Conservation (phyloP, 257 asterid genomes). For the Plectranthus barbatus region DNA sequence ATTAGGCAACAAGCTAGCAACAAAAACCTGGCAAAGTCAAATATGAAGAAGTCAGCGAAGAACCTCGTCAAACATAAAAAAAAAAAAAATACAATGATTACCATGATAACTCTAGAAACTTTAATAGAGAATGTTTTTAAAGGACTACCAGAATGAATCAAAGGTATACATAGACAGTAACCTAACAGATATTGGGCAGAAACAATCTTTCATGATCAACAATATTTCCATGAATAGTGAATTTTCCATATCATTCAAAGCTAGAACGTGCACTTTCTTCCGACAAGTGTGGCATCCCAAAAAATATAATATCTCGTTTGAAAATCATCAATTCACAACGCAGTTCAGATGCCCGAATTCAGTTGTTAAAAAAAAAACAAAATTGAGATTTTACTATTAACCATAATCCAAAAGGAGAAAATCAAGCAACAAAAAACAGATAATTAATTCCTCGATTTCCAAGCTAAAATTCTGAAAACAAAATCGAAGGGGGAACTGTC, state of each 20-base stretch:
- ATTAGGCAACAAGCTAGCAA: slow-evolving; percentile 13
- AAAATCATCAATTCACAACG: not conserved
- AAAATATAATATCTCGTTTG: not conserved
- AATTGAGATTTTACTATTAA: not conserved
- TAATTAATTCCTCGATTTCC: not conserved
- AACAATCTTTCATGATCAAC: not conserved
- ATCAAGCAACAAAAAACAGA: not conserved
- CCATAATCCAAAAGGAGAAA: not conserved
- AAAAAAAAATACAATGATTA: not conserved
- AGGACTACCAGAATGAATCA: not conserved
- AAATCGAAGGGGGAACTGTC: slow-evolving; percentile 9
- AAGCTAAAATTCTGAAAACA: not conserved
- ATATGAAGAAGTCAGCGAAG: slow-evolving; percentile 4
- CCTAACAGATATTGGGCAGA: not conserved
- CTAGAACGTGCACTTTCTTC: not conserved
- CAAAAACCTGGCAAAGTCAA: slow-evolving; percentile 21
- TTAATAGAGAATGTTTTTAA: not conserved
- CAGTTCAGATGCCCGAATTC: not conserved
- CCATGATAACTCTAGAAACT: not conserved
- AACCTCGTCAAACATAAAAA: slow-evolving; percentile 8
- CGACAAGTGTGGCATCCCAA: not conserved
- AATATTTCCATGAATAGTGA: not conserved
- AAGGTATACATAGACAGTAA: not conserved
- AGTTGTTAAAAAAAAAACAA: not conserved
- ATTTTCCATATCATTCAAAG: not conserved